phyloP scores from a whole-genome alignment of 306 rosid species.

The Lathyrus sativus region DNA sequence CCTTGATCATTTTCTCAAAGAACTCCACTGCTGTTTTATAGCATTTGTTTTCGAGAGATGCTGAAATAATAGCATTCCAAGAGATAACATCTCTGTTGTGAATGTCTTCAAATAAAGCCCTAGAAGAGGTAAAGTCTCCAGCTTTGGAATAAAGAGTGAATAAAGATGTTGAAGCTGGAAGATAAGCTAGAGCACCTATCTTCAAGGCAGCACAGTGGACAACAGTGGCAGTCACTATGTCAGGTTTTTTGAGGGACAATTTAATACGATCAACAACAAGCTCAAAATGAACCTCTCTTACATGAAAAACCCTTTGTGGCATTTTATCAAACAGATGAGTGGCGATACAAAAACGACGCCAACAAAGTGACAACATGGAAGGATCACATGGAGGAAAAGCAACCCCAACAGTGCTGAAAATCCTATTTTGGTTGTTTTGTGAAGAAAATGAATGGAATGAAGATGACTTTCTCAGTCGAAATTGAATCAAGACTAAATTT shows the following conservation, averaged over 20 bases:
- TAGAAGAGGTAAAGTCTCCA: slow-evolving; percentile 48
- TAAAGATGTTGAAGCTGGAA: slow-evolving; percentile 53
- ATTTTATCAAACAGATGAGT: slow-evolving; percentile 44
- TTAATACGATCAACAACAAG: slow-evolving; percentile 38
- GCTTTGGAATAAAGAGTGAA: slow-evolving; percentile 50
- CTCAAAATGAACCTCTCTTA: slow-evolving; percentile 30
- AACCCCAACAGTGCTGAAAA: slow-evolving; percentile 3
- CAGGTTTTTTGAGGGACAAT: slow-evolving; percentile 28
- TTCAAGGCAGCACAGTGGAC: slow-evolving; percentile 53
- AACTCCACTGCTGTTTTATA: slow-evolving; percentile 42
- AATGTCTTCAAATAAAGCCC: slow-evolving; percentile 48
- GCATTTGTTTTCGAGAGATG: slow-evolving; percentile 45
- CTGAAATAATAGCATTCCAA: slow-evolving; percentile 63
- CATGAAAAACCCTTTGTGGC: slow-evolving; percentile 35
- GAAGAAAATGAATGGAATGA: slow-evolving; percentile 36
- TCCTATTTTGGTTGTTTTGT: slow-evolving; percentile 3
- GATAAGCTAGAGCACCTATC: slow-evolving; percentile 48
- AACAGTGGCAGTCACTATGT: slow-evolving; percentile 33
- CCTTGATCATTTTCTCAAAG: slow-evolving; percentile 46
- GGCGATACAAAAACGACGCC: slow-evolving; percentile 26
- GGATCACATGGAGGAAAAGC: slow-evolving; percentile 12
- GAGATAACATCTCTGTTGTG: slow-evolving; percentile 48
- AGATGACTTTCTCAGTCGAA: neutral
- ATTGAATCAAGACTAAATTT: slow-evolving; percentile 23
- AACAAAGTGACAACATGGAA: neutral